Base-by-base conservation (phyloP, 768 basidiomycete species). In the Lentinula raphanica region DNA sequence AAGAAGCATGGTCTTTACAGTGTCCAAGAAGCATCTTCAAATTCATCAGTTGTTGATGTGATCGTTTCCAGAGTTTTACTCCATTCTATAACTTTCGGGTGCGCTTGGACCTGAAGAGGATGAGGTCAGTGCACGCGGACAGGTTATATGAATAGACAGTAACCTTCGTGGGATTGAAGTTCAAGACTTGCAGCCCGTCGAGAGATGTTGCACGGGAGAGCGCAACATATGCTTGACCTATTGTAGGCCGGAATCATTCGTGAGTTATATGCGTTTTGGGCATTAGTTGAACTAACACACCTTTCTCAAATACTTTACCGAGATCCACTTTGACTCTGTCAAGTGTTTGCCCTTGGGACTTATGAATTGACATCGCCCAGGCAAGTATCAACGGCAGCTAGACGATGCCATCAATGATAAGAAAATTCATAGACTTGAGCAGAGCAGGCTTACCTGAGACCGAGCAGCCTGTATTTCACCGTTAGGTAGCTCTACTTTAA, bases 311-410 rank as follows among this genome's bases (percentile, higher is more conserved):
- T 4, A 98, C 90, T 67, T 85, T 88, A 29, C 86, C 86, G 35
- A 99, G 78, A 67, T 98, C 95, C 44, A 98, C 95, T 67, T 90
- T 96, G 64, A 98, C 95, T 46, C 93, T 85, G 25, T 94, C 90
- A 9, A 99, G 77, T 0, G 97, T 98, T 70, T 98, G 97, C 9
- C 97, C 97, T 70, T 99, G 97, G 11, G 90, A 91, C 69, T 99
- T 99, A 71, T 99, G 97, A 61, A 98, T 98, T 48, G 89, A 92
- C 92, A 98, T 96, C 0, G 96, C 95, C 96, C 95, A 98, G 0
- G 95, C 82, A 38, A 96, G 78, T 59, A 97, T 94, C 25, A 98
- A 69, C 0, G 92, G 93, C 1, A 96, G 69, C 92, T 95, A 63
- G 8, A 51, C 27, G 11, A 32, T 17, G 29, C 19, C 35, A 25